Evolutionary conservation across 2,329 filamentous ascomycete species (phyloP).

Genomic region (Pyrenophora seminiperda): DNA sequence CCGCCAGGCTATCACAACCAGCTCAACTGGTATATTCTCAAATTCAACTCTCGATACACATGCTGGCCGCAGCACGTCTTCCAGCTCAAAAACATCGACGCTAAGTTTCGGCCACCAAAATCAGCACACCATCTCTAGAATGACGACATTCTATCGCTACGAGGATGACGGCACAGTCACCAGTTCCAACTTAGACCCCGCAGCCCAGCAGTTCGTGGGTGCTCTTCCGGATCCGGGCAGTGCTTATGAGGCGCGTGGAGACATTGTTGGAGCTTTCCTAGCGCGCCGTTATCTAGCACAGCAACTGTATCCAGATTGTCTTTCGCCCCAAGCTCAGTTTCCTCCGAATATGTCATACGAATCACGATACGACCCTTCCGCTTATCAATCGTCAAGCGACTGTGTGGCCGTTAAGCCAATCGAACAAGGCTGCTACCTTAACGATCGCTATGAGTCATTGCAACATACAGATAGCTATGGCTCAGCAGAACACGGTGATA

Average conservation of each 20-base stretch:
- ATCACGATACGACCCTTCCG: too few species aligned
- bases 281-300: constrained; percentile 4
- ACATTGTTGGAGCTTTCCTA: constrained; percentile 19
- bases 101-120: constrained; percentile 1
- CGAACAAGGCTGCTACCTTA: not conserved
- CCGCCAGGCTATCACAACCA: not conserved
- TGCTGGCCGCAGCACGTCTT: not conserved
- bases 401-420: not conserved
- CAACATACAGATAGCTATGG: not conserved
- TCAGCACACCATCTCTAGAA: not conserved
- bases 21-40: not conserved
- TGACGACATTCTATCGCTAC: constrained; percentile 17
- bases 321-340: not conserved
- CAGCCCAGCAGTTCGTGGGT: not conserved
- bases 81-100: not conserved
- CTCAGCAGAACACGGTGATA: not conserved
- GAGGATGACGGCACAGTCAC: constrained; percentile 2
- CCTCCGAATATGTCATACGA: not conserved
- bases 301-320: not conserved
- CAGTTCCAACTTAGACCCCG: not conserved
- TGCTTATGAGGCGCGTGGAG: constrained; percentile 5
- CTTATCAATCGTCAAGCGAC: not conserved
- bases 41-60: not conserved
- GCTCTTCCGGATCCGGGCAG: not conserved
- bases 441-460: constrained; percentile 3